Evolutionary conservation across 2,329 filamentous ascomycete species (phyloP), one percentile per base, ranked within the genome.

Genomic region (Elsinoe arachidis): DNA sequence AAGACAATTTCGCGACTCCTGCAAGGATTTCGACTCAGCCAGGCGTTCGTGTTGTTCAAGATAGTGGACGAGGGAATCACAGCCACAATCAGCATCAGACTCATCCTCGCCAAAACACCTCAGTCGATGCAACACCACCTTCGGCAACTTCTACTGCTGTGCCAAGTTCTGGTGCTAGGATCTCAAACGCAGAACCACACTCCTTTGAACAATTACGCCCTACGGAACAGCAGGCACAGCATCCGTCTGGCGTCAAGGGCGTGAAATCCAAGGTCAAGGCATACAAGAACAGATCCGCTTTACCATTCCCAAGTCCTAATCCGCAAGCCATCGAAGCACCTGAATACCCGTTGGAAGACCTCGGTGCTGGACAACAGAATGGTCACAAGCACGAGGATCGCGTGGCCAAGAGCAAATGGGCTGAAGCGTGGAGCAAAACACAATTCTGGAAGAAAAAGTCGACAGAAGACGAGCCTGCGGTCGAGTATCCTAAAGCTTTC

Each of bases 401-500:
- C 6, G 21, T 61, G 7, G 57, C 61, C 6, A 61, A 55, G 33
- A 65, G 67, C 59, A 69, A 67, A 55, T 65, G 62, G 64, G 58
- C 60, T 6, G 60, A 67, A 17, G 56, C 53, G n/a, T 59, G 59
- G 15, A 38, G 51, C 38, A 66, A 67, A 60, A 41, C 69, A 1
- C 49, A 59, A 14, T 69, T 69, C 57, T 70, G 69, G 68, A 64
- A 61, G 58, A 63, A 64, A 30, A 30, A 30, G 7, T 30, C 26
- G 4, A 54, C 62, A n/a, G 57, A 61, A 4, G 60, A 61, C 2
- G 63, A 65, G 10, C 56, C 62, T 11, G 69, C 35, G 37, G 58
- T 63, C 38, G 60, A 61, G 19, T 95, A 95, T 64, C 80, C 82
- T 0, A 59, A 75, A 2, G 82, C 86, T 0, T 83, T 81, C 66